Evolutionary conservation across 257 asterid species (phyloP).

Genomic region (Cruciata laevipes): DNA sequence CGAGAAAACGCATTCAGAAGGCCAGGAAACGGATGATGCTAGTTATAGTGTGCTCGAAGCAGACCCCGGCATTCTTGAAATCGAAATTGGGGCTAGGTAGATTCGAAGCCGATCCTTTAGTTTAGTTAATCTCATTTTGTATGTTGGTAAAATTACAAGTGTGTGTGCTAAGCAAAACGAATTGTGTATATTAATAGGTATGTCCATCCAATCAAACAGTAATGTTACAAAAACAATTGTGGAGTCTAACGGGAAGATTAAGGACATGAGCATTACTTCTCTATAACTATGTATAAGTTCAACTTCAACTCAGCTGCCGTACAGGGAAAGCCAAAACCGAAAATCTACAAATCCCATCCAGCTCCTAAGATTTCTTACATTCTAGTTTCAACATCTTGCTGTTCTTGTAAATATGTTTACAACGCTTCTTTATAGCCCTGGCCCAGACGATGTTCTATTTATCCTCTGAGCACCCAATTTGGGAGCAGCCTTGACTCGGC

Average conservation of each 20-base stretch:
- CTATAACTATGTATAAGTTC: constrained; percentile 13
- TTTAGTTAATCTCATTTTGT: too few species aligned
- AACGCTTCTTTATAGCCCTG: constrained; percentile 40
- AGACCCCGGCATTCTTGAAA: not conserved
- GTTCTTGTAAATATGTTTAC: constrained; percentile 8
- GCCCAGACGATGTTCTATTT: constrained; percentile 73
- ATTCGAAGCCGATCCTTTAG: too few species aligned
- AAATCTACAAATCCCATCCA: constrained; percentile 32
- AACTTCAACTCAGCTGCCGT: constrained; percentile 16
- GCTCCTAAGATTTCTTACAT: constrained; percentile 10
- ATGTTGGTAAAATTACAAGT: too few species aligned
- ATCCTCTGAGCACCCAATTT: constrained; percentile 81
- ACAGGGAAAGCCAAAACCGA: constrained; percentile 11
- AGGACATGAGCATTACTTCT: constrained; percentile 12
- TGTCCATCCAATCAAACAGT: constrained; percentile 15
- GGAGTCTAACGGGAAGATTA: not conserved
- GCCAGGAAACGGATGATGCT: not conserved
- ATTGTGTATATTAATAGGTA: too few species aligned
- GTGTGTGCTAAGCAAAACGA: too few species aligned
- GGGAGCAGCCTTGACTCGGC: constrained; percentile 65
- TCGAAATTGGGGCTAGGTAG: constrained; percentile 9
- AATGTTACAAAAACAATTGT: constrained; percentile 19
- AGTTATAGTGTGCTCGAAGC: not conserved
- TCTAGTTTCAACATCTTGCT: constrained; percentile 9
- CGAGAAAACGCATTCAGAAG: not conserved